A percentile compares a stretch with the other conserved stretches of the same genome.
Conservation (phyloP, 495 filamentous ascomycete genomes). For the Penicillium soppii region DNA sequence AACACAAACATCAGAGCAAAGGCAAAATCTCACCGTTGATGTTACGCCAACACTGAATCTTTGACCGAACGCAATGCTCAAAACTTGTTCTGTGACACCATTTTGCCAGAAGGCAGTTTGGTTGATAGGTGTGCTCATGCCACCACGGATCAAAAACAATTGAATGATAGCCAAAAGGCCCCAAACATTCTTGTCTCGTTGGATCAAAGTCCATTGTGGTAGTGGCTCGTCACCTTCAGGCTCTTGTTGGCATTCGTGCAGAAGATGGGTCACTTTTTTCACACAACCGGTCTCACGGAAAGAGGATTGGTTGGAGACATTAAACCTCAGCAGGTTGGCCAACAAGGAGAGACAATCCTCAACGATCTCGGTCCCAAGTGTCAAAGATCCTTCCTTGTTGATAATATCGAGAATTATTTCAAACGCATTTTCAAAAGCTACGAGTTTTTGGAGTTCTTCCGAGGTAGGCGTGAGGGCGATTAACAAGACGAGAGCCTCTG, state of each 20-base stretch:
- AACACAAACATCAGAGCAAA: slow-evolving; percentile 5
- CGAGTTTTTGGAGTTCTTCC: slow-evolving; percentile 87
- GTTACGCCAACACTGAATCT: slow-evolving; percentile 72
- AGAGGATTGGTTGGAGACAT: slow-evolving; percentile 88
- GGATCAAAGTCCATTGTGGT: slow-evolving; percentile 69
- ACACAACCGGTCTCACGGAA: slow-evolving; percentile 91
- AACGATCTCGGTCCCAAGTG: slow-evolving; percentile 82
- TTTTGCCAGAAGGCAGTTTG: slow-evolving; percentile 82
- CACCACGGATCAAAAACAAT: slow-evolving; percentile 79
- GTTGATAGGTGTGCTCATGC: slow-evolving; percentile 76
- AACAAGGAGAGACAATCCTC: slow-evolving; percentile 94
- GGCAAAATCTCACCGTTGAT: slow-evolving; percentile 62
- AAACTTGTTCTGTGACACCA: slow-evolving; percentile 75
- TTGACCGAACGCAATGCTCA: slow-evolving; percentile 81
- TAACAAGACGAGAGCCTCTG: slow-evolving; percentile 67
- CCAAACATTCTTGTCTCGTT: slow-evolving; percentile 89
- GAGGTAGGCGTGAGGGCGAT: slow-evolving; percentile 68
- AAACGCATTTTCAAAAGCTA: slow-evolving; percentile 93
- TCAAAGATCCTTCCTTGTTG: slow-evolving; percentile 74
- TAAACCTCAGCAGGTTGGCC: slow-evolving; percentile 85
- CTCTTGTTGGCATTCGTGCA: slow-evolving; percentile 60
- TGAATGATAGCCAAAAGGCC: slow-evolving; percentile 82
- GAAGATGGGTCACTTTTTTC: slow-evolving; percentile 65
- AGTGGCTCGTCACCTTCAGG: slow-evolving; percentile 59
- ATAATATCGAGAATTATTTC: slow-evolving; percentile 82